Percentiles rank a stretch among this genome's conserved stretches.
Conservation (phyloP, 257 asterid species). For the Nicotiana undulata region DNA sequence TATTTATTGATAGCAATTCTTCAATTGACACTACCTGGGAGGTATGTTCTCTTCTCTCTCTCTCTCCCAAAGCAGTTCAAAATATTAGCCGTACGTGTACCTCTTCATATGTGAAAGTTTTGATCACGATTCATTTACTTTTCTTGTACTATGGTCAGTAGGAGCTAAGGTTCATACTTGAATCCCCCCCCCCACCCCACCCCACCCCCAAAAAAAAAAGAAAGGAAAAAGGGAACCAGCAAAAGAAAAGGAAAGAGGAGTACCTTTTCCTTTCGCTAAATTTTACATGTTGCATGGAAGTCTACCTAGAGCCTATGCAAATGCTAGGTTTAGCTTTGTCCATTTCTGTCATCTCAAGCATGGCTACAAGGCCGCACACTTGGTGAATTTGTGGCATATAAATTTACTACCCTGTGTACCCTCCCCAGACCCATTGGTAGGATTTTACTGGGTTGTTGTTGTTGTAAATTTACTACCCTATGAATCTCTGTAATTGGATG, state of each 20-base stretch:
- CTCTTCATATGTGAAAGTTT: neutral
- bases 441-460: too few species aligned
- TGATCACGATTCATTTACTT: neutral
- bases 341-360: neutral
- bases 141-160: neutral
- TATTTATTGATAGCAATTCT: slow-evolving; percentile 58
- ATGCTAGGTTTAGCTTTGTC: neutral
- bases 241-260: neutral
- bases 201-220: neutral
- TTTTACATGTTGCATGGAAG: neutral
- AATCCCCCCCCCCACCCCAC: neutral
- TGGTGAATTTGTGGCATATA: neutral
- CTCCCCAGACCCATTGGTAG: too few species aligned
- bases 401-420: neutral
- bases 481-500: neutral
- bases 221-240: too few species aligned
- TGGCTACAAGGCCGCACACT: neutral
- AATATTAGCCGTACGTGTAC: neutral
- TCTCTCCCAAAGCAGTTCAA: neutral
- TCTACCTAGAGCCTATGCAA: neutral
- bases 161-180: neutral
- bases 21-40: slow-evolving; percentile 32
- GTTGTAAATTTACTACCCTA: neutral
- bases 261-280: too few species aligned
- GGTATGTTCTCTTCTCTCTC: too few species aligned